A percentile compares a stretch with the other conserved stretches of the same genome.
Evolutionary conservation across 768 basidiomycete species (phyloP).

Genomic region (Podaxis sp.): DNA sequence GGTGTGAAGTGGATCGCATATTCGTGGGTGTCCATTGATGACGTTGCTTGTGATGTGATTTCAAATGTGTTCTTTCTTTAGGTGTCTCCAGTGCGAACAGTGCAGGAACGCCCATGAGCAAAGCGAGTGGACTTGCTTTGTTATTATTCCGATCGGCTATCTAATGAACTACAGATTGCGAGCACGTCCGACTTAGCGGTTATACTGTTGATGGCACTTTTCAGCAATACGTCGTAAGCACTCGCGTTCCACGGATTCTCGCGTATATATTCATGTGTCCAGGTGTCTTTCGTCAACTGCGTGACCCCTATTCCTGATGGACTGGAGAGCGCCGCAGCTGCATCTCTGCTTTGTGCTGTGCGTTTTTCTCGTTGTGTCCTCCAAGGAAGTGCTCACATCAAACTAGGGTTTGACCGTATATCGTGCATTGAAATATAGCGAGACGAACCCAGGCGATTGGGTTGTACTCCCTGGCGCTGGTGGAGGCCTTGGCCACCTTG

Average conservation of each 20-base stretch:
- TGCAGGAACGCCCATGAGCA: constrained; percentile 79
- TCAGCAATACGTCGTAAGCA: constrained; percentile 57
- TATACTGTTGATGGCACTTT: constrained; percentile 81
- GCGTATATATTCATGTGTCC: background rate
- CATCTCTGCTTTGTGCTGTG: constrained; percentile 78
- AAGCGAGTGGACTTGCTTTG: constrained; percentile 36
- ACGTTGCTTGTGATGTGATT: background rate
- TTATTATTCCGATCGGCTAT: background rate
- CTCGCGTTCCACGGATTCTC: background rate
- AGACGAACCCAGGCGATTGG: constrained; percentile 68
- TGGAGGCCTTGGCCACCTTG: constrained; percentile 82
- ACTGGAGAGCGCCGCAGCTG: constrained; percentile 63
- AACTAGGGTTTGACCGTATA: constrained; percentile 79
- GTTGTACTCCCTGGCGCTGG: constrained; percentile 77
- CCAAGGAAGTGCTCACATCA: background rate
- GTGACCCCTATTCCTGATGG: constrained; percentile 80
- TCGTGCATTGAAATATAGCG: constrained; percentile 75
- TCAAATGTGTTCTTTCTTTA: constrained; percentile 10
- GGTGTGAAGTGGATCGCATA: constrained; percentile 83
- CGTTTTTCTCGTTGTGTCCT: constrained; percentile 18
- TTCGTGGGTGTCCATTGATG: constrained; percentile 29
- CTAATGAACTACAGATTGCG: constrained; percentile 41
- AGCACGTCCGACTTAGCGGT: constrained; percentile 58
- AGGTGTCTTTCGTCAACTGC: constrained; percentile 67
- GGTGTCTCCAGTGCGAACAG: constrained; percentile 70